Percentiles rank a stretch among this genome's conserved stretches.
These are phyloP conservation scores for Debaryomyces sp. DNA, from an alignment of 1,139 yeast genomes.

Conservation along the genomic window DNA sequence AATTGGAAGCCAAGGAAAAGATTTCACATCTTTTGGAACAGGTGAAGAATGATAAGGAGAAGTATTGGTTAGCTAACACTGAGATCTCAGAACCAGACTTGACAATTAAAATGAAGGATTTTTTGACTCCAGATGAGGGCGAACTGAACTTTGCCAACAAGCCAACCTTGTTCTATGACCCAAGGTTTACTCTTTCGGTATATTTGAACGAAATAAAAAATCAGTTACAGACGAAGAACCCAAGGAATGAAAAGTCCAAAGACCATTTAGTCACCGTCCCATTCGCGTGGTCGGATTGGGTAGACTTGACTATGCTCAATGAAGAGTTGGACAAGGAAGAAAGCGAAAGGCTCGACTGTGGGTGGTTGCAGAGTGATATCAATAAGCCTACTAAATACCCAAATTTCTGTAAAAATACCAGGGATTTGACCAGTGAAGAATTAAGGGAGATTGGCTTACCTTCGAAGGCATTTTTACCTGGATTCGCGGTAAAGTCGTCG, in stretches of 20 bases:
- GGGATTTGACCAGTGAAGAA: constrained; percentile 18
- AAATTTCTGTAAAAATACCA: constrained; percentile 19
- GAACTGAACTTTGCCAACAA: constrained; percentile 16
- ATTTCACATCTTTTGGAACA: constrained; percentile 25
- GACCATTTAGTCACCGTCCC: constrained; percentile 18
- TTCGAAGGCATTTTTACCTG: constrained; percentile 24
- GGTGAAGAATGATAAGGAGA: constrained; percentile 23
- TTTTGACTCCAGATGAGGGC: constrained; percentile 19
- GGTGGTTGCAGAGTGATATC: constrained; percentile 26
- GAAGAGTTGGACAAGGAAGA: constrained; percentile 16
- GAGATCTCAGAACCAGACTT: constrained; percentile 24
- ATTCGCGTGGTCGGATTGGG: constrained; percentile 39
- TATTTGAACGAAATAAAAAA: constrained; percentile 23
- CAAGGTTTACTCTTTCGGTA: constrained; percentile 27
- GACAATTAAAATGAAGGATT: constrained; percentile 22
- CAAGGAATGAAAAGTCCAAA: constrained; percentile 16
- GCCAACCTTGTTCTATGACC: constrained; percentile 25
- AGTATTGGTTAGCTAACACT: constrained; percentile 33
- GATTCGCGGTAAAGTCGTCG: constrained; percentile 27
- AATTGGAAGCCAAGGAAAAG: constrained; percentile 23
- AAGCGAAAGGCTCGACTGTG: constrained; percentile 19
- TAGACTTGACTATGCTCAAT: constrained; percentile 23
- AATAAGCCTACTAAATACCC: constrained; percentile 30
- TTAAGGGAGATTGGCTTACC: constrained; percentile 15
- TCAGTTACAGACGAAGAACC: constrained; percentile 19